Evolutionary conservation across 2,329 filamentous ascomycete genomes (phyloP).

Genomic region (Beauveria asiatica): DNA sequence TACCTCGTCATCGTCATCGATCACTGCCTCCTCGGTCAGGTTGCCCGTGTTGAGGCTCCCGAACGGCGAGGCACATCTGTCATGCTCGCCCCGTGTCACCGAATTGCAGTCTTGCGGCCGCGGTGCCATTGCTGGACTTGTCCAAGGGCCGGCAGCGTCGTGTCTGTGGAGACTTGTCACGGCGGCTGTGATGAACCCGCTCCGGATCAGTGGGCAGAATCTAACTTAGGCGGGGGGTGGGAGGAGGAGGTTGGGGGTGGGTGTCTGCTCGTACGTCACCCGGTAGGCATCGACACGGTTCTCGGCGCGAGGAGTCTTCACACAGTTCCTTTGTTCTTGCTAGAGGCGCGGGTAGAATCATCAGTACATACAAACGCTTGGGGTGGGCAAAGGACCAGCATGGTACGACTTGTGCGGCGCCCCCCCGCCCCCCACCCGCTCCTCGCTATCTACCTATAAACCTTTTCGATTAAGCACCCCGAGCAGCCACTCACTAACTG

Average conservation of each 20-base stretch:
- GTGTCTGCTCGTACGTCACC: neutral
- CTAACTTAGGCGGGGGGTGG: neutral
- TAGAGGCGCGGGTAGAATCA: neutral
- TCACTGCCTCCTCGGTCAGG: conserved; percentile 45
- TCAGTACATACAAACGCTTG: neutral
- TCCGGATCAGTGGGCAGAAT: neutral
- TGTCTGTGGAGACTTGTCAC: neutral
- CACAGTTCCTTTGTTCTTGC: neutral
- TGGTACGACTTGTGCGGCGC: neutral
- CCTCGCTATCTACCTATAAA: neutral
- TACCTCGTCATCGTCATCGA: conserved; percentile 32
- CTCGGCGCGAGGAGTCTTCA: neutral
- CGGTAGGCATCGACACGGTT: neutral
- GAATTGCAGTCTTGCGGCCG: neutral
- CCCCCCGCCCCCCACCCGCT: neutral
- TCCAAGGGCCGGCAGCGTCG: neutral
- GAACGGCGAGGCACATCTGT: neutral
- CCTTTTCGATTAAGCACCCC: neutral
- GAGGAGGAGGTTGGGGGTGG: neutral
- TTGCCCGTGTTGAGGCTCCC: neutral
- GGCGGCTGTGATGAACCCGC: neutral
- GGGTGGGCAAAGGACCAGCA: neutral
- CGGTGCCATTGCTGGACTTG: neutral
- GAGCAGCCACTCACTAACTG: neutral
- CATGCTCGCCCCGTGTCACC: neutral